phyloP scores from a whole-genome alignment of 257 asterid genomes.

The Hygrophila difformis region DNA sequence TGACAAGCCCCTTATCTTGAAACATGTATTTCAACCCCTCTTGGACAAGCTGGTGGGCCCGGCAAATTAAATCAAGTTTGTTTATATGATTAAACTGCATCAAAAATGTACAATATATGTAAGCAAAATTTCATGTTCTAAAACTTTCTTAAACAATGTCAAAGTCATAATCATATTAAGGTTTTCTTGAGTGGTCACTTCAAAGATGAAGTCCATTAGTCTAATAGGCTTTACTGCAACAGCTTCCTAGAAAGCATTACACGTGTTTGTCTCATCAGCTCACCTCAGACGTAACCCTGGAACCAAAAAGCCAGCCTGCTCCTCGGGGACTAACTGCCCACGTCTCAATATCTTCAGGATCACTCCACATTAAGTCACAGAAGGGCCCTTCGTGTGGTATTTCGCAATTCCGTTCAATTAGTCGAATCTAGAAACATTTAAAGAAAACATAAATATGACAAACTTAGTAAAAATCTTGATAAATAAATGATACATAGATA shows the following conservation, averaged over 20 bases:
- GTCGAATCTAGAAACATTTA: constrained; percentile 58
- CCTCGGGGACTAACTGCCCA: constrained; percentile 99
- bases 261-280: constrained; percentile 9
- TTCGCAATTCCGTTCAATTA: constrained; percentile 86
- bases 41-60: constrained; percentile 99
- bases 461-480: too few species aligned
- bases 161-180: neutral
- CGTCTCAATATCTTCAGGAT: constrained; percentile 98
- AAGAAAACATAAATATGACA: constrained; percentile 5
- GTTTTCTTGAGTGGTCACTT: constrained; percentile 1
- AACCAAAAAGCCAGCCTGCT: constrained; percentile 99
- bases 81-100: constrained; percentile 92
- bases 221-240: constrained; percentile 1
- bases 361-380: constrained; percentile 99
- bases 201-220: neutral
- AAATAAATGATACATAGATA: too few species aligned
- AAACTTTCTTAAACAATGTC: neutral
- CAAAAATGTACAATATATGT: constrained; percentile 6
- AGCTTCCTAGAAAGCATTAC: neutral
- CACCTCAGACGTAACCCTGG: constrained; percentile 96
- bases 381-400: constrained; percentile 99
- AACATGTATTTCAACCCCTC: constrained; percentile 98
- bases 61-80: constrained; percentile 91
- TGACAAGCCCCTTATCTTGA: constrained; percentile 96
- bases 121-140: neutral